These are phyloP conservation scores for Dothistroma pini DNA, from an alignment of 2,329 filamentous ascomycete genomes.

Conservation along the genomic window DNA sequence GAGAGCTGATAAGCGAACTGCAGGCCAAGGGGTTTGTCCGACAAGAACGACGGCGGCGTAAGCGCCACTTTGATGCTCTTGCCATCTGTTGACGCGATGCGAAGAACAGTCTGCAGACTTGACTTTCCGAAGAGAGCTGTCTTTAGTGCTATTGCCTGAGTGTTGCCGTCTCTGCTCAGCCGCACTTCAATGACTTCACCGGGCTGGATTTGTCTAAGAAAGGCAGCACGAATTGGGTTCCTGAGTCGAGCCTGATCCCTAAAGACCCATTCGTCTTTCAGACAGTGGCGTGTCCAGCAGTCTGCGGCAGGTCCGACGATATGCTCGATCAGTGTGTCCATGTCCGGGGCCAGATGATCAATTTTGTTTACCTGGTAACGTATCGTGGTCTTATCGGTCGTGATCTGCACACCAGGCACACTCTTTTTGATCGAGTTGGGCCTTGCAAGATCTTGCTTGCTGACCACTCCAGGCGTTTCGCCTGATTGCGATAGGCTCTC, in stretches of 20 bases:
- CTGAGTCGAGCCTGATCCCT: not conserved
- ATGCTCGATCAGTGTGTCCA: not conserved
- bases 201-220: not conserved
- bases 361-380: not conserved
- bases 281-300: not conserved
- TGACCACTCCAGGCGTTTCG: not conserved
- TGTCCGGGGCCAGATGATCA: not conserved
- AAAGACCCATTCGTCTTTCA: not conserved
- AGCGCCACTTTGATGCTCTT: slow-evolving; percentile 1
- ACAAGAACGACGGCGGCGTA: not conserved
- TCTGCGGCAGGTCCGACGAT: not conserved
- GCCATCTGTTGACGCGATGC: not conserved
- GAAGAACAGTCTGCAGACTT: not conserved
- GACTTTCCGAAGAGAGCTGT: not conserved
- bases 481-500: not conserved
- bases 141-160: not conserved
- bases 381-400: not conserved
- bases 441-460: not conserved
- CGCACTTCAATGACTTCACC: not conserved
- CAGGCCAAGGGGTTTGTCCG: not conserved
- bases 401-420: not conserved
- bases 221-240: not conserved
- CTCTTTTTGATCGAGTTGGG: not conserved
- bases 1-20: not conserved
- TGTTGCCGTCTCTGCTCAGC: not conserved